phyloP scores from a whole-genome alignment of 805 yeast species.

The Debaryomyces prosopidis region DNA sequence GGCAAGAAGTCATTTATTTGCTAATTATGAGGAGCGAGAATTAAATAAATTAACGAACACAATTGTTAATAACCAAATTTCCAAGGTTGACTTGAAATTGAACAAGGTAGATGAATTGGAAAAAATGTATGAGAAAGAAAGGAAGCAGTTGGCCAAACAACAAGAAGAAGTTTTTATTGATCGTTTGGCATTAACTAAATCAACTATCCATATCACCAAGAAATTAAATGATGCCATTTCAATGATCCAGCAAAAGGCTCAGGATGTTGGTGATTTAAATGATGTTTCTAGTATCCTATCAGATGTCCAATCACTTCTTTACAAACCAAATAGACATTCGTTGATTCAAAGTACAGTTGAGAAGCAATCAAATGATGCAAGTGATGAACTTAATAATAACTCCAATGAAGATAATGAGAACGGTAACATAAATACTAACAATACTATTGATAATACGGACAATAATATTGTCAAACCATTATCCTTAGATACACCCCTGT shows the following conservation, averaged over 20 bases:
- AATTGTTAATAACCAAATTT: conserved; percentile 61
- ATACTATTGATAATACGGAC: conserved; percentile 2
- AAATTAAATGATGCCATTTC: conserved; percentile 43
- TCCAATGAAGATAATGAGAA: conserved; percentile 3
- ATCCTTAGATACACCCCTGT: conserved; percentile 41
- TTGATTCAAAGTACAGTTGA: conserved; percentile 12
- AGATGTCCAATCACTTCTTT: conserved; percentile 33
- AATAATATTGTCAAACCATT: conserved; percentile 28
- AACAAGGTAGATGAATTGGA: conserved; percentile 60
- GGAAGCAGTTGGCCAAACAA: conserved; percentile 56
- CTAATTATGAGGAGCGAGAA: conserved; percentile 78
- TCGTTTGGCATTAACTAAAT: conserved; percentile 62
- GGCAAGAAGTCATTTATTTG: conserved; percentile 75
- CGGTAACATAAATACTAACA: neutral
- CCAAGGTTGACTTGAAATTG: conserved; percentile 65
- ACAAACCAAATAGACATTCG: conserved; percentile 31
- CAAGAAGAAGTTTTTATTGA: conserved; percentile 70
- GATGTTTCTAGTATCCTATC: conserved; percentile 19
- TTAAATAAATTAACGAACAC: conserved; percentile 59
- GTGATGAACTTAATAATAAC: conserved; percentile 8
- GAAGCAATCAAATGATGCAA: conserved; percentile 8
- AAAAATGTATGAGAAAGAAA: conserved; percentile 63
- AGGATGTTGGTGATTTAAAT: conserved; percentile 5
- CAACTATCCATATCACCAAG: conserved; percentile 50
- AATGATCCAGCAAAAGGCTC: conserved; percentile 10